phyloP scores from a whole-genome alignment of 495 filamentous ascomycete species.

The Tetracladium marchalianum region DNA sequence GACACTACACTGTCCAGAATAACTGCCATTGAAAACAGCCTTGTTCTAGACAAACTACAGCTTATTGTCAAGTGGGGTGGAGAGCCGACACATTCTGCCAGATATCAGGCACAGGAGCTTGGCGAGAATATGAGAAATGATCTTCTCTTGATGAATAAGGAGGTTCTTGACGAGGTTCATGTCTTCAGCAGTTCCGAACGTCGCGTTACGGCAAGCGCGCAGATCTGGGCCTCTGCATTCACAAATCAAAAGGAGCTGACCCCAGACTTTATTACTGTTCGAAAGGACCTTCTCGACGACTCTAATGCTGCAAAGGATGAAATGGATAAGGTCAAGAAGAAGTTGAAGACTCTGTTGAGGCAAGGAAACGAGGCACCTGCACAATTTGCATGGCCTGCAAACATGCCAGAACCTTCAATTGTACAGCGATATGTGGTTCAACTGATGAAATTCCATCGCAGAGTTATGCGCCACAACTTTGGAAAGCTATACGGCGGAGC shows the following conservation, averaged over 20 bases:
- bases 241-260: slow-evolving; percentile 77
- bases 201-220: slow-evolving; percentile 87
- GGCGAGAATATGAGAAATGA: slow-evolving; percentile 95
- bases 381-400: slow-evolving; percentile 96
- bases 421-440: slow-evolving; percentile 88
- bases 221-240: slow-evolving; percentile 92
- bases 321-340: slow-evolving; percentile 99
- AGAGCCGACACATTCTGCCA: slow-evolving; percentile 92
- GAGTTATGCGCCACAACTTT: slow-evolving; percentile 89
- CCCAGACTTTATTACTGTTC: slow-evolving; percentile 71
- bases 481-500: slow-evolving; percentile 58
- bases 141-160: slow-evolving; percentile 83
- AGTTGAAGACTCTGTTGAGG: slow-evolving; percentile 81
- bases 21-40: slow-evolving; percentile 78
- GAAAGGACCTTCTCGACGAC: slow-evolving; percentile 93
- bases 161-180: slow-evolving; percentile 78
- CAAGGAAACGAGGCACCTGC: slow-evolving; percentile 80
- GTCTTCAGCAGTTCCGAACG: slow-evolving; percentile 93
- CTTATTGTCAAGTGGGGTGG: slow-evolving; percentile 99
- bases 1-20: slow-evolving; percentile 82
- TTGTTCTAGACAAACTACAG: slow-evolving; percentile 89
- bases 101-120: slow-evolving; percentile 90
- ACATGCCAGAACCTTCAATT: slow-evolving; percentile 84
- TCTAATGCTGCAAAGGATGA: slow-evolving; percentile 99
- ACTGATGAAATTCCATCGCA: slow-evolving; percentile 93